Evolutionary conservation across 2,329 filamentous ascomycete genomes (phyloP).

Genomic region (Alternaria metachromatica): DNA sequence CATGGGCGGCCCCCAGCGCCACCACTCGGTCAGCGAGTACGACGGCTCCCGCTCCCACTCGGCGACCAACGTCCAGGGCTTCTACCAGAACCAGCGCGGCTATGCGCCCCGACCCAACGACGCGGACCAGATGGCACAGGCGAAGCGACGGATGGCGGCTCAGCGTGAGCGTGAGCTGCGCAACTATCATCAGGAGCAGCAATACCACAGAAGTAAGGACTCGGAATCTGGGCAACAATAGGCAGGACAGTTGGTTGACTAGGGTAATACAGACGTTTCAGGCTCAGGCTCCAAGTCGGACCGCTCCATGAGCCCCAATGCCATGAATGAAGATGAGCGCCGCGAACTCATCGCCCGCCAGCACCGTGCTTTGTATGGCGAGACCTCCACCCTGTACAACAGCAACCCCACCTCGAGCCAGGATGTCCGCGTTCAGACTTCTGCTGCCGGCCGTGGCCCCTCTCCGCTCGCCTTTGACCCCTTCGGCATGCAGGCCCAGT

Average conservation of each 20-base stretch:
- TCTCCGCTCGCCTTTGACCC: conserved; percentile 84
- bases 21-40: conserved; percentile 86
- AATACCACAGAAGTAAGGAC: conserved; percentile 99
- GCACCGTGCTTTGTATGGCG: conserved; percentile 91
- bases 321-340: conserved; percentile 94
- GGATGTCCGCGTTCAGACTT: conserved; percentile 65
- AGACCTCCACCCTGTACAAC: conserved; percentile 70
- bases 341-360: conserved; percentile 95
- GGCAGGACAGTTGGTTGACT: conserved; percentile 52
- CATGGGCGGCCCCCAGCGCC: conserved; percentile 70
- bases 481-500: conserved; percentile 61
- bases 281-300: conserved; percentile 80
- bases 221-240: conserved; percentile 74
- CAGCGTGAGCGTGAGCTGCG: conserved; percentile 98
- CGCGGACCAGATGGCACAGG: conserved; percentile 98
- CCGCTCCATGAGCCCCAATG: conserved; percentile 81
- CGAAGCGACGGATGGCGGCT: conserved; percentile 98
- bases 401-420: conserved; percentile 72
- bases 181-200: conserved; percentile 99
- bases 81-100: conserved; percentile 84
- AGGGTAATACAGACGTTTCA: conserved; percentile 73
- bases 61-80: conserved; percentile 84
- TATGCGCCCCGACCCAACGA: conserved; percentile 88
- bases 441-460: conserved; percentile 69
- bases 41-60: conserved; percentile 77